phyloP scores from a whole-genome alignment of 257 asterid genomes.

The Scutellaria baicalensis region DNA sequence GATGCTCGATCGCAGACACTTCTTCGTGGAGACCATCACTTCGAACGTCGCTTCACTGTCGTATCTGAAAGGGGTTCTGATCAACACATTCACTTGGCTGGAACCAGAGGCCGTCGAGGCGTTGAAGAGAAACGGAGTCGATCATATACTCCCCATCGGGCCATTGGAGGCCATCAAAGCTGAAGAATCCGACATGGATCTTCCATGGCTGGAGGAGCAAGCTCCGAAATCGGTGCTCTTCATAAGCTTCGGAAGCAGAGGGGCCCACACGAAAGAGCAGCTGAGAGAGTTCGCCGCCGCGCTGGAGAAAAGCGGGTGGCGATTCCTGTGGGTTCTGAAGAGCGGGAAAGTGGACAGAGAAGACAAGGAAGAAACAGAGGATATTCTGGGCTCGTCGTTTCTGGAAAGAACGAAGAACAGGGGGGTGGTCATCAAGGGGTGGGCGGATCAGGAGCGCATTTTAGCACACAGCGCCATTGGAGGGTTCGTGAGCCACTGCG shows the following conservation, averaged over 20 bases:
- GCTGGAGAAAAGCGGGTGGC: constrained; percentile 23
- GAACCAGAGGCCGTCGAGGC: constrained; percentile 32
- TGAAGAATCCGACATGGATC: not conserved
- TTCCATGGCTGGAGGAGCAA: constrained; percentile 46
- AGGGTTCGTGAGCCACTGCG: constrained; percentile 40
- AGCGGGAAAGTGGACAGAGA: constrained; percentile 38
- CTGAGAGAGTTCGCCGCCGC: constrained; percentile 30
- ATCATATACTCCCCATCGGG: constrained; percentile 31
- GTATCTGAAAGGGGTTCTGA: constrained; percentile 22
- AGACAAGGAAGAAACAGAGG: too few relatives aligned
- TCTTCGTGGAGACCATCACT: constrained; percentile 15
- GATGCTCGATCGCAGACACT: constrained; percentile 25
- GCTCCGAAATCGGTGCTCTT: constrained; percentile 28
- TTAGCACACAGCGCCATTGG: constrained; percentile 31
- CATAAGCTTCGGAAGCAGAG: constrained; percentile 48
- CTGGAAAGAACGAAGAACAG: constrained; percentile 17
- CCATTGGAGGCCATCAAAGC: constrained; percentile 23
- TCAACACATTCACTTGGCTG: constrained; percentile 33
- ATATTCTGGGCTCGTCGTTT: constrained; percentile 26
- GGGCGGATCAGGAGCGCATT: constrained; percentile 41
- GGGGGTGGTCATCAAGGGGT: constrained; percentile 31
- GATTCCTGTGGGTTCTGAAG: constrained; percentile 43
- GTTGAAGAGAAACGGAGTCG: not conserved
- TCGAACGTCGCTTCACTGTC: constrained; percentile 17
- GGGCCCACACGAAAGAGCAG: constrained; percentile 31